Evolutionary conservation across 208 protist genomes (phyloP).

Genomic region (Leishmania turanica): DNA sequence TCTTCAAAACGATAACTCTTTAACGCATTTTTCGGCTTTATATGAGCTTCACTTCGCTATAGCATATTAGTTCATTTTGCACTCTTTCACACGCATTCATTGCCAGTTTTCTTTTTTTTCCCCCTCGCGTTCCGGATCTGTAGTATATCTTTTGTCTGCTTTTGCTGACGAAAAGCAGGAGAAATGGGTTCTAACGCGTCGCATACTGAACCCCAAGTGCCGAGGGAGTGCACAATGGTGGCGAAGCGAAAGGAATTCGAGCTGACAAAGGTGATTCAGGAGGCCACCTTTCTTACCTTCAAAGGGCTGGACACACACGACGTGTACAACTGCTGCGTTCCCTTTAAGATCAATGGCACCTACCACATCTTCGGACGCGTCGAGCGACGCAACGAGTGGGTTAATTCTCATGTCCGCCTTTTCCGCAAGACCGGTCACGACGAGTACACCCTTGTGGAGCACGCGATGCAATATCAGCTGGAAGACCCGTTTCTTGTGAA

Average conservation of each 20-base stretch:
- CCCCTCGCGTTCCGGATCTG: neutral
- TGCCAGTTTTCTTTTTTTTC: neutral
- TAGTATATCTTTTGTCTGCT: neutral
- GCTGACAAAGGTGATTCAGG: constrained; percentile 41
- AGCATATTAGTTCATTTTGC: neutral
- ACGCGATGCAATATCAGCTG: constrained; percentile 45
- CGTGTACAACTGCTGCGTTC: constrained; percentile 66
- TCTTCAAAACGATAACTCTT: neutral
- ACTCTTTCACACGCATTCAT: neutral
- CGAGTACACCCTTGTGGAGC: constrained; percentile 52
- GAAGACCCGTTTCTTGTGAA: constrained; percentile 62
- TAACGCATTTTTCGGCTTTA: too few relatives aligned
- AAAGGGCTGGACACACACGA: constrained; percentile 57
- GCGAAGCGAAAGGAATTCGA: constrained; percentile 47
- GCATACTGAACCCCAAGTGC: neutral
- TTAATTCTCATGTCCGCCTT: constrained; percentile 51
- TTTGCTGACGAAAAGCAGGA: neutral
- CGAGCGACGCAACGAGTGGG: constrained; percentile 55
- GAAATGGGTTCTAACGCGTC: constrained; percentile 29
- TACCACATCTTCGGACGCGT: constrained; percentile 49
- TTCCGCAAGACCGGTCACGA: constrained; percentile 53
- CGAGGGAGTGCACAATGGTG: constrained; percentile 47
- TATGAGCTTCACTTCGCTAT: neutral
- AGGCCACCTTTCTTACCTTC: constrained; percentile 41
- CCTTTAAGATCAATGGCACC: constrained; percentile 50